Base-by-base conservation (phyloP, 768 basidiomycete species). In the Holtermanniella nyarrowii region DNA sequence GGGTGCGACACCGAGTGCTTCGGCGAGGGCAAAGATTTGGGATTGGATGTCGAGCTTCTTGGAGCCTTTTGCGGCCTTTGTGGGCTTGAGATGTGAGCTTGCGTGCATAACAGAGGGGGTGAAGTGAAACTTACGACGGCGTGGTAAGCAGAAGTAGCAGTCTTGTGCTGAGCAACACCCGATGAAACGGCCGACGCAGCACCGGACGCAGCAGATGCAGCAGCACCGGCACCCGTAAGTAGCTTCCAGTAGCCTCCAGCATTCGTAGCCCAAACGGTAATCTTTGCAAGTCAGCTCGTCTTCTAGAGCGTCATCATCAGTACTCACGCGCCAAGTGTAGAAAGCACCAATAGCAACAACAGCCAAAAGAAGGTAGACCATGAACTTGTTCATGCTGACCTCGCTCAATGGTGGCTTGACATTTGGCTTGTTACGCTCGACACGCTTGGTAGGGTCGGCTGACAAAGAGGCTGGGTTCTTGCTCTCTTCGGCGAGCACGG, bases 241-340 rank as follows among this genome's bases (percentile, higher is more conserved):
- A 71, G 52, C n/a, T 63, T 58, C 69, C 69, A 71, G 48, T 71
- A 71, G 13, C 69, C 69, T 16, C 69, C 69, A 3, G 59, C 63
- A 20, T 69, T 58, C 11, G 42, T 43, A 1, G 69, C 69, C 67
- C 65, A 71, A 31, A 67, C 57, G 21, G 68, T 69, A 54, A 67
- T 58, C 31, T 37, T 7, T n/a, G n/a, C n/a, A n/a, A n/a, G n/a
- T n/a, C n/a, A n/a, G n/a, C n/a, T n/a, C n/a, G n/a, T n/a, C n/a
- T n/a, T n/a, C n/a, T n/a, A n/a, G n/a, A n/a, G n/a, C n/a, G n/a
- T n/a, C n/a, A n/a, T n/a, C 10, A 37, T 7, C 31, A 37, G 10
- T 16, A 37, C 31, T 16, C 24, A 57, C 46, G 23, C 69, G 46
- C 65, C 65, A 71, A 26, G 52, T 57, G 58, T 71, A 71, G 58